phyloP scores from a whole-genome alignment of 75 land plant species.

The Picea glauca region DNA sequence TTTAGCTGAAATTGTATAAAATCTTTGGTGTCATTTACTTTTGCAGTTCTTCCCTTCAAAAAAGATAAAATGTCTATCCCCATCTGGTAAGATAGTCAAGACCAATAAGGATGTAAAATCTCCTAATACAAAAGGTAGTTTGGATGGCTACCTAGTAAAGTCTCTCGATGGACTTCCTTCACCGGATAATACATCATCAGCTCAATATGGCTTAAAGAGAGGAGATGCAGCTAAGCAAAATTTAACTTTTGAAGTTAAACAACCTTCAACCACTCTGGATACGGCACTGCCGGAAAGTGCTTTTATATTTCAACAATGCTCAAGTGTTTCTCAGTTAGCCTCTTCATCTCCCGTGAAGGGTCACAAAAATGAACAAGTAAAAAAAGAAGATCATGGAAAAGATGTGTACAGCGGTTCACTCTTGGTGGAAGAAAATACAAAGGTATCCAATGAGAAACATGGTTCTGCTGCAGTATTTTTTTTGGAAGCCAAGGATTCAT shows the following conservation, averaged over 20 bases:
- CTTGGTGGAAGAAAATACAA: background rate
- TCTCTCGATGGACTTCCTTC: slow-evolving; percentile 15
- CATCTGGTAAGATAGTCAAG: slow-evolving; percentile 16
- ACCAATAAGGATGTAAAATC: slow-evolving; percentile 24
- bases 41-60: slow-evolving; percentile 62
- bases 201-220: background rate
- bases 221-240: slow-evolving; percentile 21
- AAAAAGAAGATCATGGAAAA: background rate
- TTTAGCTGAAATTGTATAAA: too few species aligned
- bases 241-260: slow-evolving; percentile 19
- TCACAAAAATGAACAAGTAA: background rate
- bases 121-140: slow-evolving; percentile 39
- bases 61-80: slow-evolving; percentile 37
- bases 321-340: slow-evolving; percentile 3
- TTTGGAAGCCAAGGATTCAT: background rate
- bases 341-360: slow-evolving; percentile 1
- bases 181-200: background rate
- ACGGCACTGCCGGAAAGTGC: background rate
- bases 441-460: background rate
- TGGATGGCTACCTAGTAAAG: slow-evolving; percentile 28
- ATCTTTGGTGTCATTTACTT: background rate
- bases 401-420: background rate
- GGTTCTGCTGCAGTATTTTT: background rate
- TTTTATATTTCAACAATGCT: background rate
- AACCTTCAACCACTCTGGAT: background rate